A percentile compares a stretch with the other conserved stretches of the same genome.
These are phyloP conservation scores for Camelina sativa DNA, from an alignment of 345 rosid species.

Conservation along the genomic window DNA sequence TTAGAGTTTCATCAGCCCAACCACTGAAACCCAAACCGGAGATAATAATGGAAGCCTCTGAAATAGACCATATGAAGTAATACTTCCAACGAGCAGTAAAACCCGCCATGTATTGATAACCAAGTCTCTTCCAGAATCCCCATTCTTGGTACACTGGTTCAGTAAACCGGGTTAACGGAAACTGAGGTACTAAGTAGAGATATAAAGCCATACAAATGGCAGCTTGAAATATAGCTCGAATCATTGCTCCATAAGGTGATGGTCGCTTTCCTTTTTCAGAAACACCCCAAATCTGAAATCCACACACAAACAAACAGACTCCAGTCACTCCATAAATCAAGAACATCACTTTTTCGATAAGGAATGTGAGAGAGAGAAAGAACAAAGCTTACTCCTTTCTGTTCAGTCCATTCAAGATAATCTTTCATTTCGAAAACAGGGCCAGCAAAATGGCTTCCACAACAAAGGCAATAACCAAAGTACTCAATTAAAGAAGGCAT, in stretches of 20 bases:
- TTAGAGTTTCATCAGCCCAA: constrained; percentile 77
- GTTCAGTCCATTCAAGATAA: constrained; percentile 92
- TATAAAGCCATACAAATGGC: constrained; percentile 82
- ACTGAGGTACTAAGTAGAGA: constrained; percentile 71
- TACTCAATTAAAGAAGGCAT: constrained; percentile 87
- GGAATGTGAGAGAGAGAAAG: not conserved
- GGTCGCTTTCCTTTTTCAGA: constrained; percentile 60
- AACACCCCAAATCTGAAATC: constrained; percentile 69
- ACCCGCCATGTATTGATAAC: constrained; percentile 84
- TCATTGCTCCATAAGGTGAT: constrained; percentile 63
- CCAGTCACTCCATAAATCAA: constrained; percentile 10
- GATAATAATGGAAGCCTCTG: constrained; percentile 85
- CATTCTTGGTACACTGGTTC: constrained; percentile 81
- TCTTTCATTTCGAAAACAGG: constrained; percentile 97
- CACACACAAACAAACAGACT: constrained; percentile 26
- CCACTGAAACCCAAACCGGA: constrained; percentile 97
- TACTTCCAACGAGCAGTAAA: constrained; percentile 95
- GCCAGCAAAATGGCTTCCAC: constrained; percentile 97
- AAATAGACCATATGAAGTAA: constrained; percentile 96
- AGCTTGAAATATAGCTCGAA: constrained; percentile 80
- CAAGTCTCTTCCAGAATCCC: constrained; percentile 82
- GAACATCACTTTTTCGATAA: not conserved
- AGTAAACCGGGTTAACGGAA: constrained; percentile 68
- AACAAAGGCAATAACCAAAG: constrained; percentile 87
- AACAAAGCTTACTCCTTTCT: constrained; percentile 68